Evolutionary conservation across 495 filamentous ascomycete species (phyloP), one percentile per base, ranked within the genome.

Genomic region (Penicillium paradoxum): DNA sequence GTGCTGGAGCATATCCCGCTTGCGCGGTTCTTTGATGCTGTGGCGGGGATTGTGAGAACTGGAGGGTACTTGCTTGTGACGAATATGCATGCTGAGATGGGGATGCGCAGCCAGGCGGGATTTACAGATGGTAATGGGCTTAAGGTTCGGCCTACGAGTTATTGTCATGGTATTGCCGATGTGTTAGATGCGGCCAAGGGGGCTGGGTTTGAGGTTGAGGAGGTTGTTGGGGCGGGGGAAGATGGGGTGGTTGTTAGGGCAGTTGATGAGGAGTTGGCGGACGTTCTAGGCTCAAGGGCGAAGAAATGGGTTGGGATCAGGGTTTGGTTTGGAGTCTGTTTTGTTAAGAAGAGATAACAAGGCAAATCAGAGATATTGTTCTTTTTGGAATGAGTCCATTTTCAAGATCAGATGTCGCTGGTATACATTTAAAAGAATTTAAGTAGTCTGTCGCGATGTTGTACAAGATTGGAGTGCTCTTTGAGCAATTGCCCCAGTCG

Each of bases 1-100:
- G 86, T 89, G 0, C 48, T 88, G 9, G 86, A 90, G 63, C 86
- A 89, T 58, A 68, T 88, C 17, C 81, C 84, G 0, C 63, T 85
- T 1, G 36, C 59, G 9, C 56, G 37, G 11, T 88, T 85, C 66
- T 90, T 89, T 63, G 47, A 55, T 19, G 72, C 73, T 1, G 72
- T 79, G 0, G 57, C 72, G 10, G 53, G 59, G 17, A 66, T 87
- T 14, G 62, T 87, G 44, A 64, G 46, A 21, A 57, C 70, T 1
- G 80, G 79, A 0, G 82, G 79, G 6, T 71, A 79, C 55, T 58
- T 86, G 6, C 69, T 88, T 30, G 51, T 89, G 5, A 89, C 86
- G 4, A 89, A 88, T 62, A 89, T 89, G 86, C 86, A 89, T 59
- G 68, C 75, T 6, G 79, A 86, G 14, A 88, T 88, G 84, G 86